Base-by-base conservation (phyloP, 306 rosid genomes). In the Echinosophora koreensis region DNA sequence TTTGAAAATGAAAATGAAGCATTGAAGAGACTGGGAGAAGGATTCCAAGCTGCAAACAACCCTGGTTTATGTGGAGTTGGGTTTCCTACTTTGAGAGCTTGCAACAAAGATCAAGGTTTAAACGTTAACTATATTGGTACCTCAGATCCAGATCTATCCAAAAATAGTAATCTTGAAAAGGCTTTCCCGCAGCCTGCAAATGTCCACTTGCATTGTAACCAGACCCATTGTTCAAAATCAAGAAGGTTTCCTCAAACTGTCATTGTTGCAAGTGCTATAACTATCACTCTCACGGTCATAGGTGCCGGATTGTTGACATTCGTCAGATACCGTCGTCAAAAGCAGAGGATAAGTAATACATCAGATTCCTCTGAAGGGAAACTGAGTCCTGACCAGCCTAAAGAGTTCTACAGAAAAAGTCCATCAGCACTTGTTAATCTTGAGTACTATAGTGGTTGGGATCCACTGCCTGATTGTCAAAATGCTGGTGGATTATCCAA, bases 381-480 rank as follows among this genome's bases (percentile, higher is more conserved):
- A 77, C 80, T 83, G 57, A 87, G 96, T 86, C 88, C 86, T 30
- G 91, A 86, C 47, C 94, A 86, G 80, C 82, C 91, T 60, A 89
- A 89, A 81, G 93, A 88, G 12, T 69, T 86, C 38, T 77, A 77
- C 78, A 80, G 82, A 60, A 92, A 77, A 81, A 86, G 85, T 78
- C 90, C 93, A 50, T 95, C 99, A 37, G 89, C 99, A 5, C 94
- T 95, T 35, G 92, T 86, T 69, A 90, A 90, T 82, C 88, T 92
- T 51, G 93, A 92, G 80, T 92, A 88, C 78, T 75, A 84, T 8
- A 90, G 80, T 60, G 96, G 93, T 67, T 92, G 97, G 93, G 94
- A 88, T 88, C 81, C 96, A 37, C 37, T 87, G 71, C 83, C 86
- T 37, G 89, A 84, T 56, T 84, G 82, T 7, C 86, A 77, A 67